phyloP scores from a whole-genome alignment of 768 basidiomycete species.

The Boletellus sp. region DNA sequence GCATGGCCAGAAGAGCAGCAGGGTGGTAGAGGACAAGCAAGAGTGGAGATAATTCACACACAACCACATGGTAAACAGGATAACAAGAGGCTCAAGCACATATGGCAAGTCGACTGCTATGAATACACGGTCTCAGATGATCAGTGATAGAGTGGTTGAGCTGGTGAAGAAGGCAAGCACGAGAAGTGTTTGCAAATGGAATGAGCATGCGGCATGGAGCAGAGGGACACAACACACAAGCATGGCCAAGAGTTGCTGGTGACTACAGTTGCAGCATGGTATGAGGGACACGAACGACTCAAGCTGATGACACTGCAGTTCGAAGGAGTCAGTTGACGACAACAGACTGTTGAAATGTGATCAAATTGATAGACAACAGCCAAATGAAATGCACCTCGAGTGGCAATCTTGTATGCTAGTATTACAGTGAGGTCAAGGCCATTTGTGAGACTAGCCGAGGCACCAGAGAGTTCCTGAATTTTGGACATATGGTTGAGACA shows the following conservation, averaged over 20 bases:
- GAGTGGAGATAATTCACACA: slow-evolving; percentile 71
- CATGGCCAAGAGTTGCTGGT: slow-evolving; percentile 54
- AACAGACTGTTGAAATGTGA: too few species aligned
- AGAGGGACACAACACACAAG: slow-evolving; percentile 46
- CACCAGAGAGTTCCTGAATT: too few species aligned
- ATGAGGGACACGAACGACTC: too few species aligned
- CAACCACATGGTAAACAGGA: slow-evolving; percentile 46
- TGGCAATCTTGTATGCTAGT: too few species aligned
- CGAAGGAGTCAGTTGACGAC: too few species aligned
- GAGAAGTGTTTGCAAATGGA: slow-evolving; percentile 42
- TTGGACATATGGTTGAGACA: too few species aligned
- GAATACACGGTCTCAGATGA: slow-evolving; percentile 35
- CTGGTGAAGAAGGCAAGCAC: slow-evolving; percentile 46
- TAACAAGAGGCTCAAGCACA: slow-evolving; percentile 54
- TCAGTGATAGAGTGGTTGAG: slow-evolving; percentile 38
- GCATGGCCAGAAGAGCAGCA: slow-evolving; percentile 81
- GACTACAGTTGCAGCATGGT: too few species aligned
- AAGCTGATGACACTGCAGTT: too few species aligned
- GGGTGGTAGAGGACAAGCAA: slow-evolving; percentile 62
- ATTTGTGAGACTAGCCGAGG: too few species aligned
- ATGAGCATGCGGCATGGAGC: not conserved
- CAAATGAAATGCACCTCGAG: too few species aligned
- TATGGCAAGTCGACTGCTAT: slow-evolving; percentile 46
- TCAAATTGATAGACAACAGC: too few species aligned
- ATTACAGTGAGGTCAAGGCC: too few species aligned